Evolutionary conservation across 2,329 filamentous ascomycete genomes (phyloP).

Genomic region (Sporothrix pseudoabietina): DNA sequence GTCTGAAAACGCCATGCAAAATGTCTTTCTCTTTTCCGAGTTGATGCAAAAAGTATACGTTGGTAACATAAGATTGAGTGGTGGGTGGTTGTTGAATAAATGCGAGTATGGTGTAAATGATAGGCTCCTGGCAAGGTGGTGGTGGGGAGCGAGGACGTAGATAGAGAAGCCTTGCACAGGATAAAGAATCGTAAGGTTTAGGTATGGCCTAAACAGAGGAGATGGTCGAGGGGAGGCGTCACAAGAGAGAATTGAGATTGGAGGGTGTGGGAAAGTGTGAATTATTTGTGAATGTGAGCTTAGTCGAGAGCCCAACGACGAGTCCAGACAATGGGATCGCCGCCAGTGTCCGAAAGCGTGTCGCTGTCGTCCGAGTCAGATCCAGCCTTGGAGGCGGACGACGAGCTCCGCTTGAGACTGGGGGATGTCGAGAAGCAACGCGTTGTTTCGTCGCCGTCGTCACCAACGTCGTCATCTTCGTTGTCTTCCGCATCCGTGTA

Average conservation of each 20-base stretch:
- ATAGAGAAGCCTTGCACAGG: neutral
- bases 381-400: conserved; percentile 7
- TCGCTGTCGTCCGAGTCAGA: conserved; percentile 12
- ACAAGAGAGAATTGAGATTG: neutral
- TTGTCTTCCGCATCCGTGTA: conserved; percentile 32
- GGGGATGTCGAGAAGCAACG: conserved; percentile 18
- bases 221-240: neutral
- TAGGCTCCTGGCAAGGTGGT: neutral
- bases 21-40: conserved; percentile 22
- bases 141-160: neutral
- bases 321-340: conserved; percentile 32
- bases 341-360: conserved; percentile 31
- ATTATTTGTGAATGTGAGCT: neutral
- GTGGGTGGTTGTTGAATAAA: conserved; percentile 30
- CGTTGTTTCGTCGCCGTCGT: conserved; percentile 20
- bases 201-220: conserved; percentile 1
- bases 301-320: conserved; percentile 34
- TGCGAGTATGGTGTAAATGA: conserved; percentile 26
- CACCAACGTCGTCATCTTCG: conserved; percentile 15
- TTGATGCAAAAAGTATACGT: conserved; percentile 15
- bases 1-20: conserved; percentile 17
- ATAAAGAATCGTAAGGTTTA: conserved; percentile 14
- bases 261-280: neutral
- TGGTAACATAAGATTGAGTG: conserved; percentile 32
- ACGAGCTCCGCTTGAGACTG: conserved; percentile 14